Conservation (phyloP, 345 rosid species). For the Erucastrum elatum region DNA sequence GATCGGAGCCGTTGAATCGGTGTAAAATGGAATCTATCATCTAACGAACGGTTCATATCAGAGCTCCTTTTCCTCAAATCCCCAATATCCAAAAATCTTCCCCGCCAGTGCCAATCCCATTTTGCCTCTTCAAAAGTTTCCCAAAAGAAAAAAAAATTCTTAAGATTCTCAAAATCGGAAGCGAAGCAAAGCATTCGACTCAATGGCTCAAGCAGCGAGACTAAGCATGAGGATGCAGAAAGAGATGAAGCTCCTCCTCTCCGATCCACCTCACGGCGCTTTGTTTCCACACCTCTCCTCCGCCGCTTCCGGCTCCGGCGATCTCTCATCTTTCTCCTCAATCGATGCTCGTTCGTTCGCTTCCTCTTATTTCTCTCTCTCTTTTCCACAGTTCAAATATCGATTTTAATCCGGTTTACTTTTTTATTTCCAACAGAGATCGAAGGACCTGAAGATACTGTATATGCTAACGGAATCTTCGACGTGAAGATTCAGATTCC, state of each 20-base stretch:
- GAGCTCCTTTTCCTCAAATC: not conserved
- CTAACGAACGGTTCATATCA: constrained; percentile 8
- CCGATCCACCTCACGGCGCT: constrained; percentile 74
- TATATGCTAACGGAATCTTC: constrained; percentile 70
- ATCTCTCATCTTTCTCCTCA: constrained; percentile 50
- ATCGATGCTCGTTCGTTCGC: constrained; percentile 53
- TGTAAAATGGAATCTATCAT: not conserved
- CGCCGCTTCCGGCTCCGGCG: constrained; percentile 49
- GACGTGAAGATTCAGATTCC: constrained; percentile 71
- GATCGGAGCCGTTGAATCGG: not conserved
- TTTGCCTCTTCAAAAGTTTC: not conserved
- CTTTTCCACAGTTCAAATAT: not conserved
- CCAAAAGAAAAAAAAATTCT: not conserved
- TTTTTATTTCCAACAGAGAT: constrained; percentile 43
- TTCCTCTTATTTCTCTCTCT: not conserved
- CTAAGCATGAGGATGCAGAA: constrained; percentile 71
- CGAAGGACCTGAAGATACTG: constrained; percentile 75
- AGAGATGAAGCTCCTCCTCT: constrained; percentile 80
- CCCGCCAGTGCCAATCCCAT: not conserved
- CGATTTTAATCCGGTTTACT: too few species aligned
- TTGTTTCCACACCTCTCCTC: constrained; percentile 65
- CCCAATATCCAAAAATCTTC: not conserved
- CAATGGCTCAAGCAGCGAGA: constrained; percentile 86
- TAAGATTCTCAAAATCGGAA: not conserved
- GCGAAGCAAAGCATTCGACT: not conserved